phyloP scores from a whole-genome alignment of 306 rosid genomes.

The Sechiopsis laciniata region DNA sequence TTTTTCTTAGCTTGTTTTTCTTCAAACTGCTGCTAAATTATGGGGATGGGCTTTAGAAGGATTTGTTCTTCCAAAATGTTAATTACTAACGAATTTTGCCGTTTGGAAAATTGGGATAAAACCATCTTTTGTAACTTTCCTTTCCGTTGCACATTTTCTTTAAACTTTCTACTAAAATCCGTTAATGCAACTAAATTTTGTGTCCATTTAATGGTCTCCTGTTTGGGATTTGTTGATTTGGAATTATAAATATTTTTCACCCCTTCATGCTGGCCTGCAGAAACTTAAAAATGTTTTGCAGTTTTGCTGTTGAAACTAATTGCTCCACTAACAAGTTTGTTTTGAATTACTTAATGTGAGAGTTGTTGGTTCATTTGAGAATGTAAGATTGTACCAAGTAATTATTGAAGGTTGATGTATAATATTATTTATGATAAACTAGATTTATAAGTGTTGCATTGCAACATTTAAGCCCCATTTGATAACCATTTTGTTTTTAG shows the following conservation, averaged over 20 bases:
- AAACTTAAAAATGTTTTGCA: background rate
- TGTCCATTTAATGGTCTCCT: background rate
- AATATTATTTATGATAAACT: background rate
- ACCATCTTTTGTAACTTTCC: background rate
- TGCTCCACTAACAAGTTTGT: background rate
- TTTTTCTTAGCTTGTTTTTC: background rate
- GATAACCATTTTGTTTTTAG: no score
- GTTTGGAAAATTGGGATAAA: background rate
- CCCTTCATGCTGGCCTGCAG: background rate
- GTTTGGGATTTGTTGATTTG: constrained; percentile 5
- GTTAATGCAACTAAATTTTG: background rate
- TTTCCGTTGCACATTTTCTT: background rate
- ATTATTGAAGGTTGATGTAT: background rate
- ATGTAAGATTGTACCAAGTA: background rate
- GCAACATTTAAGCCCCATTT: no score
- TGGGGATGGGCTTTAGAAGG: background rate
- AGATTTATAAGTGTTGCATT: background rate
- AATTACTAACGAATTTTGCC: background rate
- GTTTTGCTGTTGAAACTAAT: background rate
- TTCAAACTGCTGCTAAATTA: background rate
- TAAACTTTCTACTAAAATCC: background rate
- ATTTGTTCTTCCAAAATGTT: background rate
- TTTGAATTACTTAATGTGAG: background rate
- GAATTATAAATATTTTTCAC: background rate
- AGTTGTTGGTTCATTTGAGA: background rate